Conservation (phyloP, 495 filamentous ascomycete species). For the Xylaria nigripes region DNA sequence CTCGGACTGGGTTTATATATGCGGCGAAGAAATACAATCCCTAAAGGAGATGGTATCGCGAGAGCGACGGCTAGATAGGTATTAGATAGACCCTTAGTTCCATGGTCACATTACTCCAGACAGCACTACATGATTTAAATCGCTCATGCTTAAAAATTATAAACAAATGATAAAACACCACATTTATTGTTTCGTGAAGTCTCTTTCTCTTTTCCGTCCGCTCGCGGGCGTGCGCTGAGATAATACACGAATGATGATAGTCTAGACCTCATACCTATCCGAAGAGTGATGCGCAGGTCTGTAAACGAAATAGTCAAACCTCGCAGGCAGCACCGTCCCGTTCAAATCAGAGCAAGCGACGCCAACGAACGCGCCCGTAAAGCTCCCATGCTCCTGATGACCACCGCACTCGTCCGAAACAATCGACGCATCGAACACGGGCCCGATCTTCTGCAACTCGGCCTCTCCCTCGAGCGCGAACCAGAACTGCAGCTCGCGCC, state of each 20-base stretch:
- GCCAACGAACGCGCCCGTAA: conserved; percentile 50
- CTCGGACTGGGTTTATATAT: not conserved
- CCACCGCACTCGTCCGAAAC: conserved; percentile 50
- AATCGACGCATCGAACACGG: conserved; percentile 45
- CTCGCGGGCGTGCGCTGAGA: too few relatives aligned
- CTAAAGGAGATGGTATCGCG: not conserved
- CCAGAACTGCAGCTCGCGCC: conserved; percentile 42
- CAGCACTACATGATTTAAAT: not conserved
- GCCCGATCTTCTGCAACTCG: conserved; percentile 43
- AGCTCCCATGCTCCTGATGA: conserved; percentile 47
- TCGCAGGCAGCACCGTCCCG: conserved; percentile 37
- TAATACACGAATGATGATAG: too few relatives aligned
- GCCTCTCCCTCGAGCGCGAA: conserved; percentile 37
- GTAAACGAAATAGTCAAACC: conserved; percentile 46
- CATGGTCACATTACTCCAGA: not conserved
- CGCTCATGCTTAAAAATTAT: not conserved
- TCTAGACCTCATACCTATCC: conserved; percentile 38
- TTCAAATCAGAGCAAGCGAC: conserved; percentile 48
- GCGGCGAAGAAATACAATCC: not conserved
- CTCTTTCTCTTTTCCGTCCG: not conserved
- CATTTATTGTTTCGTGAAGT: not conserved
- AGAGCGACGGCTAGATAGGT: not conserved
- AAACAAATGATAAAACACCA: not conserved
- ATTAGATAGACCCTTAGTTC: not conserved
- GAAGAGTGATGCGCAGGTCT: conserved; percentile 37